Evolutionary conservation across 331 rosid genomes (phyloP), one percentile per base, ranked within the genome.

Genomic region (Quercus lobata): DNA sequence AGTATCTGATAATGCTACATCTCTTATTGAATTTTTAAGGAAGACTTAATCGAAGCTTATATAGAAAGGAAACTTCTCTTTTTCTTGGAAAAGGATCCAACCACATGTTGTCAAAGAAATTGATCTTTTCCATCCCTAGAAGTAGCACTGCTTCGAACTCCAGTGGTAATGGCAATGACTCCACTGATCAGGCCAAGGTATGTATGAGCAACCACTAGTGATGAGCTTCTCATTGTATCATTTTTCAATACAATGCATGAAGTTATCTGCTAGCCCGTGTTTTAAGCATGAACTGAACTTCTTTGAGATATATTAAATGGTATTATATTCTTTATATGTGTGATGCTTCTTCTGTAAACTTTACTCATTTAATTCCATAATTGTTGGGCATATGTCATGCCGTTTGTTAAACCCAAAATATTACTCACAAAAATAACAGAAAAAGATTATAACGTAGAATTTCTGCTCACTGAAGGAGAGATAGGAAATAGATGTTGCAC

Each of bases 71-170:
- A 70, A 56, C 30, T 44, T 63, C 82, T 18, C 16, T 80, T 82
- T 83, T 85, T 41, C n/a, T 83, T 15, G 79, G 58, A 44, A 88
- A 81, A 61, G 83, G 83, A 73, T 76, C 57, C 32, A 37, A 61
- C 6, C 46, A 73, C 63, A 68, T 76, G 5, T 30, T 79, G 60
- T 69, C 76, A 6, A 88, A 71, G 76, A 87, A 76, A 71, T 79
- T 32, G 66, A 76, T 74, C 62, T 61, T 75, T 46, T 83, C 82
- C 79, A 78, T 86, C 63, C 80, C 82, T 54, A 82, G 83, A 83
- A 76, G 86, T 62, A 84, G 84, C 79, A 74, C 71, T 80, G 90
- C 97, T 74, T 88, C 96, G 8, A 86, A 93, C 83, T 77, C 97
- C 29, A 83, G 74, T 75, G 84, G 83, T 72, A 83, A 54, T 19